Base-by-base conservation (phyloP, 148 eudicot species). In the Camellia lanceoleosa region DNA sequence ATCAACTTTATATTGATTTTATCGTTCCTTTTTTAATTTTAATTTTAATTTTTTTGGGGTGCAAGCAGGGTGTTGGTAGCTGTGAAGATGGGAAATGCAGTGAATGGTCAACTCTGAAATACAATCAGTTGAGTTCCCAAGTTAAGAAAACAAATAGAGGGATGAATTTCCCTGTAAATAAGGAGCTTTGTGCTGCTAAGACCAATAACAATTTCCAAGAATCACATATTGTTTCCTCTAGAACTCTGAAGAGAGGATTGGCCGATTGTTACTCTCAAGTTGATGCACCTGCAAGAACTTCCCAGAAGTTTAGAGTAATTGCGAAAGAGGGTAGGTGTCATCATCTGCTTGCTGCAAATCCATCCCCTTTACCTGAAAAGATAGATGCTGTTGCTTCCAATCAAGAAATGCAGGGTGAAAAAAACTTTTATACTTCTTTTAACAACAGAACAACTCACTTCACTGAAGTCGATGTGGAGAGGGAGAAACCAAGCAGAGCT, bases 291-390 rank as follows among this genome's bases (percentile, higher is more conserved):
- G 77, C 82, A 79, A 79, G 80, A 47, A 79, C 77, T 49, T 67
- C 58, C 56, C 80, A 79, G 73, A 93, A 86, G 78, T 75, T 81
- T 62, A 87, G 81, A 78, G 70, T 77, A 51, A 83, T 80, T 79
- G 83, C 82, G 71, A 85, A 71, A 77, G 86, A 74, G 58, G 82
- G 82, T 60, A 78, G 30, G 54, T 71, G 78, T 67, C 65, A 75
- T 72, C 85, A 81, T 44, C 47, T 78, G 71, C 61, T 75, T 83
- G 74, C 79, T 62, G 46, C 65, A 73, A 79, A 58, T 68, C 85
- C 76, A 69, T 64, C 83, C 73, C 72, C 66, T 61, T 83, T 83
- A 75, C 90, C 91, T 91, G 89, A 84, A 86, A 89, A 89, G 92
- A 90, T 90, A 87, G 89, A 85, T 74, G 84, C 79, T 83, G 77